Conservation (phyloP, 2,329 filamentous ascomycete genomes). For the Claviceps pusilla region DNA sequence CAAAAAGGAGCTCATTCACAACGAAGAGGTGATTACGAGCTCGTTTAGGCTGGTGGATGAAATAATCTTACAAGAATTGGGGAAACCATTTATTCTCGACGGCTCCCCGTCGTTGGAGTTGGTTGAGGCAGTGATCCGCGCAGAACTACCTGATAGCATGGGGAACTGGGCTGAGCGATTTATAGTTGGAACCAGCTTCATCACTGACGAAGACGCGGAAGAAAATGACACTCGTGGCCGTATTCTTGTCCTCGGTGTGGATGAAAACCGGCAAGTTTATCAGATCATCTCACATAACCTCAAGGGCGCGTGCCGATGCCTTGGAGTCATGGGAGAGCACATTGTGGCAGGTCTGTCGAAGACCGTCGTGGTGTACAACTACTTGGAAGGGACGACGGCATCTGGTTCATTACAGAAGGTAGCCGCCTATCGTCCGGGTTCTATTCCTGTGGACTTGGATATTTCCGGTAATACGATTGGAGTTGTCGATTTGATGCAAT, state of each 20-base stretch:
- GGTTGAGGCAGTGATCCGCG: constrained; percentile 69
- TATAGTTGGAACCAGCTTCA: constrained; percentile 74
- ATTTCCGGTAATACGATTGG: constrained; percentile 63
- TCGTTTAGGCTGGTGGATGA: constrained; percentile 87
- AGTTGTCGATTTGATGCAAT: constrained; percentile 89
- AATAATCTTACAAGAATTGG: constrained; percentile 66
- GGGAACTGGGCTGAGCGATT: constrained; percentile 59
- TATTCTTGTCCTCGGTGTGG: constrained; percentile 73
- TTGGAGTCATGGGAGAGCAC: constrained; percentile 59
- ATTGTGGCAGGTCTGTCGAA: constrained; percentile 84
- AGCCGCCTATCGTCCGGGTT: constrained; percentile 66
- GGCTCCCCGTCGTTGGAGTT: constrained; percentile 44
- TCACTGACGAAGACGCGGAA: constrained; percentile 43
- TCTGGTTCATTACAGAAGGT: constrained; percentile 50
- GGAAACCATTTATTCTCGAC: constrained; percentile 48
- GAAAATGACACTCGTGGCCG: constrained; percentile 46
- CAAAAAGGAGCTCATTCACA: constrained; percentile 52
- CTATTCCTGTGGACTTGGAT: constrained; percentile 67
- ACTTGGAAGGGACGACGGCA: constrained; percentile 38
- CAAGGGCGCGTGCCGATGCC: constrained; percentile 65
- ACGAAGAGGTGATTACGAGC: constrained; percentile 61
- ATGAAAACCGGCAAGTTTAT: constrained; percentile 57
- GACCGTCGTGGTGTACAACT: constrained; percentile 52
- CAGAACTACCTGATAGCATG: constrained; percentile 47
- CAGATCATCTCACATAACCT: constrained; percentile 53